These are phyloP conservation scores for Rhynchospora pubera DNA, from an alignment of 176 grass and related monocot genomes.

Conservation along the genomic window DNA sequence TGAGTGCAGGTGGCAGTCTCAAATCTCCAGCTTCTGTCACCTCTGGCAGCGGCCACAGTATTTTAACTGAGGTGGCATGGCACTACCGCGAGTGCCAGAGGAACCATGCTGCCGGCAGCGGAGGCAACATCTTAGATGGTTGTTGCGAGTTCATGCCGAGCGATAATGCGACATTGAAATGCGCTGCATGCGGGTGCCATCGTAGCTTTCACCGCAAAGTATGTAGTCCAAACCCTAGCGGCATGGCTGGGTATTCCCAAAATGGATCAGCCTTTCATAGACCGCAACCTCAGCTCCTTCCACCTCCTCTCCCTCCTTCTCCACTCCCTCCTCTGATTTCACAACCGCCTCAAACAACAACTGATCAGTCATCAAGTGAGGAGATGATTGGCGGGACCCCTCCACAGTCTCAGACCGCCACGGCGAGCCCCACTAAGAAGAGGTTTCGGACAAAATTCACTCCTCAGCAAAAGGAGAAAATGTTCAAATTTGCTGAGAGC, in stretches of 20 bases:
- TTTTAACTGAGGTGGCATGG: conserved; percentile 26
- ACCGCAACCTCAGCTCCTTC: background rate
- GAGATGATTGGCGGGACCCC: conserved; percentile 20
- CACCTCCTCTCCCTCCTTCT: conserved; percentile 1
- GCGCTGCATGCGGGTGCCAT: conserved; percentile 91
- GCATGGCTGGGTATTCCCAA: background rate
- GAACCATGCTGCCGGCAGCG: conserved; percentile 79
- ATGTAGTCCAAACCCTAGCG: background rate
- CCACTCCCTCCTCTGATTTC: conserved; percentile 15
- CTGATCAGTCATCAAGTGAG: conserved; percentile 37
- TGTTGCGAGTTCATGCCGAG: conserved; percentile 96
- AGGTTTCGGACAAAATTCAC: conserved; percentile 88
- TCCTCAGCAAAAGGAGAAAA: conserved; percentile 70
- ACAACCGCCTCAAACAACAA: conserved; percentile 17
- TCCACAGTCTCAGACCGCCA: conserved; percentile 23
- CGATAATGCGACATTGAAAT: conserved; percentile 37
- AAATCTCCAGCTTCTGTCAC: conserved; percentile 11
- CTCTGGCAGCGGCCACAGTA: background rate
- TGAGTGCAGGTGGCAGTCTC: background rate
- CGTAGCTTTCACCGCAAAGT: conserved; percentile 95
- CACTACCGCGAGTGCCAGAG: conserved; percentile 76
- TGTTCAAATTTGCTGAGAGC: conserved; percentile 73
- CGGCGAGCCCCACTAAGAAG: conserved; percentile 49
- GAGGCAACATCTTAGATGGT: conserved; percentile 80
- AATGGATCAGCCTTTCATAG: background rate